Percentiles rank a stretch among this genome's conserved stretches.
Conservation (phyloP, 768 basidiomycete species). For the Pleurotus platypus region DNA sequence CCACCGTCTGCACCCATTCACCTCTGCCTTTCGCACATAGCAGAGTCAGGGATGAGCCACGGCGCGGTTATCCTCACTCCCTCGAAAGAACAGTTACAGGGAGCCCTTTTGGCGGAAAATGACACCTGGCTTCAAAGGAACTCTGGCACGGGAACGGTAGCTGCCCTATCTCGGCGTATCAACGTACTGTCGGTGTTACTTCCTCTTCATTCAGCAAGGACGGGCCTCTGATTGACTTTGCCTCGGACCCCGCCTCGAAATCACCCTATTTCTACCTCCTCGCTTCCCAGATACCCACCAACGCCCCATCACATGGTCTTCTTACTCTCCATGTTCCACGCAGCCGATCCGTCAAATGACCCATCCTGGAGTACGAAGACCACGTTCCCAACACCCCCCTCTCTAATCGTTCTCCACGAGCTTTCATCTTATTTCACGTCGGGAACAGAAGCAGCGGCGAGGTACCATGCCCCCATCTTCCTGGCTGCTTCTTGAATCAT, state of each 20-base stretch:
- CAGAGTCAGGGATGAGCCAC: conserved; percentile 25
- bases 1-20: conserved; percentile 70
- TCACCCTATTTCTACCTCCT: neutral
- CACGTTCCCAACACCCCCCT: conserved; percentile 31
- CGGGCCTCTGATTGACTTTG: neutral
- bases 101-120: conserved; percentile 40
- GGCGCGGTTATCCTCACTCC: conserved; percentile 49
- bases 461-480: no score
- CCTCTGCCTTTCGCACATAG: conserved; percentile 50
- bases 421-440: conserved; percentile 46
- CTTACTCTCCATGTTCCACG: conserved; percentile 46
- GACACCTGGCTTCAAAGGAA: conserved; percentile 52
- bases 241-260: neutral
- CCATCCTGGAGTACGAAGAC: conserved; percentile 21
- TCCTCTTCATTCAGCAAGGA: conserved; percentile 1
- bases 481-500: no score
- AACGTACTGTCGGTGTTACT: conserved; percentile 50
- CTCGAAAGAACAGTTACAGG: conserved; percentile 37
- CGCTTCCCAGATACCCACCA: conserved; percentile 53
- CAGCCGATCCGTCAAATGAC: conserved; percentile 21
- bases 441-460: neutral
- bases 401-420: conserved; percentile 59
- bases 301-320: conserved; percentile 53
- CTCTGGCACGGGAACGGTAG: conserved; percentile 33
- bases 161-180: conserved; percentile 37